These are phyloP conservation scores for Polyplosphaeria fusca DNA, from an alignment of 495 filamentous ascomycete genomes.

Conservation along the genomic window DNA sequence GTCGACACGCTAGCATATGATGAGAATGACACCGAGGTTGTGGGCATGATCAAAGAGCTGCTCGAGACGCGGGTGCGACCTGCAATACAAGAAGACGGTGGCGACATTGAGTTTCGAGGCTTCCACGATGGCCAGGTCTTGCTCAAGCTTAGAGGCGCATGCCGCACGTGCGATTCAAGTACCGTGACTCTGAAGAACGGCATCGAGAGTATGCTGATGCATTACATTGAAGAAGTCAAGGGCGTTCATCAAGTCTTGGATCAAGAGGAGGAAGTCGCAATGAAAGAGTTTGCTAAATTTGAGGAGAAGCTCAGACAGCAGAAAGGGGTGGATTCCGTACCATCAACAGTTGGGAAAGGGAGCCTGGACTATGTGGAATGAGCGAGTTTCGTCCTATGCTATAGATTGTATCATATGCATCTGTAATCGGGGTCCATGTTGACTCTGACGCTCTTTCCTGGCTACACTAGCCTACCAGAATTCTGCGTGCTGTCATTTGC, in stretches of 20 bases:
- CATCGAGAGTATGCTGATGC: slow-evolving; percentile 63
- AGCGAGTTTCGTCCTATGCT: no score
- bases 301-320: slow-evolving; percentile 87
- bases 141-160: slow-evolving; percentile 87
- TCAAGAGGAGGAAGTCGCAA: slow-evolving; percentile 84
- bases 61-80: slow-evolving; percentile 92
- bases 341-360: slow-evolving; percentile 64
- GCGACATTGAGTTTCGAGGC: slow-evolving; percentile 90
- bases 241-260: slow-evolving; percentile 89
- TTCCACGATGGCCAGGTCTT: slow-evolving; percentile 82
- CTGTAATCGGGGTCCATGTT: no score
- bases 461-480: no score
- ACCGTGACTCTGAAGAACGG: slow-evolving; percentile 94
- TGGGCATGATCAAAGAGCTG: slow-evolving; percentile 98
- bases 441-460: no score
- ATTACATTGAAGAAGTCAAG: slow-evolving; percentile 91
- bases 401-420: no score
- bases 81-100: slow-evolving; percentile 94
- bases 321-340: slow-evolving; percentile 57
- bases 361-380: slow-evolving; percentile 59
- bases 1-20: slow-evolving; percentile 71
- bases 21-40: slow-evolving; percentile 86
- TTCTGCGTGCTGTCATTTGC: no score
- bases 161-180: slow-evolving; percentile 91
- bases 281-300: slow-evolving; percentile 90